A percentile compares a stretch with the other conserved stretches of the same genome.
phyloP scores from a whole-genome alignment of 1,284 basidiomycete species.

The Cutaneotrichosporon cyanovorans region DNA sequence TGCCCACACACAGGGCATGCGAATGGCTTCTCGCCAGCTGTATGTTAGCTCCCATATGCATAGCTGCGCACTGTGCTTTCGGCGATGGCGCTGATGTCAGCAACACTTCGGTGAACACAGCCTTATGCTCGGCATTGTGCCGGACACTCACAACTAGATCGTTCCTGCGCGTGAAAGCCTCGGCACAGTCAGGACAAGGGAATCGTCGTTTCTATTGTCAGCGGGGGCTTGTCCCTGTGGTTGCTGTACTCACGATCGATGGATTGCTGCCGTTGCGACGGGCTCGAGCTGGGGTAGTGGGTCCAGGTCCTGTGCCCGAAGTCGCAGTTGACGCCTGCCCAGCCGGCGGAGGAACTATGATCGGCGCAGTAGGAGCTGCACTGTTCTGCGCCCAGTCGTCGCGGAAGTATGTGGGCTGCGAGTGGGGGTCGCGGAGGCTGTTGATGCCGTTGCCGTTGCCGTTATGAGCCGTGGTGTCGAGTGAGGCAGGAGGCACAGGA shows the following conservation, averaged over 20 bases:
- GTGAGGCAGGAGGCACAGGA: too few relatives aligned
- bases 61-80: conserved; percentile 15
- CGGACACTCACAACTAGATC: conserved; percentile 11
- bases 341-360: too few relatives aligned
- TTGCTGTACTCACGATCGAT: too few relatives aligned
- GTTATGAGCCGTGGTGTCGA: too few relatives aligned
- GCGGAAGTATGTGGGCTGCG: too few relatives aligned
- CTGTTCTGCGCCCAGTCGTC: background rate
- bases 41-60: background rate
- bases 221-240: background rate
- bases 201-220: conserved; percentile 9
- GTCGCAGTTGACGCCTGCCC: too few relatives aligned
- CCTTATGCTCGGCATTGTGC: background rate
- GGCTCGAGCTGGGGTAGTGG: too few relatives aligned
- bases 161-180: conserved; percentile 19
- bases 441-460: too few relatives aligned
- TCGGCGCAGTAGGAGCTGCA: too few relatives aligned
- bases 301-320: too few relatives aligned
- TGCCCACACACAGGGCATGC: conserved; percentile 12
- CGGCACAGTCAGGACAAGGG: conserved; percentile 15
- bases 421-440: too few relatives aligned
- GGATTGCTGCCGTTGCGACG: too few relatives aligned
- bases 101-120: background rate
- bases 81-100: conserved; percentile 15
- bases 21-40: conserved; percentile 19